phyloP scores from a whole-genome alignment of 2,329 filamentous ascomycete species.

The Scortechinia acanthostroma region DNA sequence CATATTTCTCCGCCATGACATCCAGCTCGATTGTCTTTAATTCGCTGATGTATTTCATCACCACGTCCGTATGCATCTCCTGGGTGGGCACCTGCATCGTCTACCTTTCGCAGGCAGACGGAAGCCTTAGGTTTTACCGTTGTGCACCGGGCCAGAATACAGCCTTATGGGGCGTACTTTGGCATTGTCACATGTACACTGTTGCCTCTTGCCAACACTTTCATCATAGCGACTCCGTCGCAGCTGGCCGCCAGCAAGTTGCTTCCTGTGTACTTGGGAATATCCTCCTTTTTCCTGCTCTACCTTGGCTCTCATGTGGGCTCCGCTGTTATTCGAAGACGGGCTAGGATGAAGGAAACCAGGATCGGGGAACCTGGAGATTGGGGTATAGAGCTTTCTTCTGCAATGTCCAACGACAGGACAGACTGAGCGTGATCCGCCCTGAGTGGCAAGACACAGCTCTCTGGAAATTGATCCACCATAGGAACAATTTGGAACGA shows the following conservation, averaged over 20 bases:
- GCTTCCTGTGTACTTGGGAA: not conserved
- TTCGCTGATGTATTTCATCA: not conserved
- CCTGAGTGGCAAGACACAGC: no score
- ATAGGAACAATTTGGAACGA: no score
- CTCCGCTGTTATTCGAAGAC: no score
- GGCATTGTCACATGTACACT: not conserved
- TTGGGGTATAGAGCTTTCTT: no score
- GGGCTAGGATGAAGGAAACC: no score
- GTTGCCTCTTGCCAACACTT: not conserved
- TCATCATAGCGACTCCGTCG: not conserved
- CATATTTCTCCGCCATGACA: not conserved
- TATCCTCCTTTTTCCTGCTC: not conserved
- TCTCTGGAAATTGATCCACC: no score
- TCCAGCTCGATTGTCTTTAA: not conserved
- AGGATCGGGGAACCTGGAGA: no score
- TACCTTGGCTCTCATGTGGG: not conserved
- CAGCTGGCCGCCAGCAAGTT: not conserved
- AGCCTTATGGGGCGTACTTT: not conserved
- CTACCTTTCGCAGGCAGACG: not conserved
- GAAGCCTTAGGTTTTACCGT: not conserved
- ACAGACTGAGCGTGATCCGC: no score
- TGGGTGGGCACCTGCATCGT: not conserved
- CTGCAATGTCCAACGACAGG: no score
- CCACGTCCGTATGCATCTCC: not conserved
- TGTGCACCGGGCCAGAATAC: not conserved